These are phyloP conservation scores for Trichosporon sp. DNA, from an alignment of 1,284 basidiomycete species.

Conservation along the genomic window DNA sequence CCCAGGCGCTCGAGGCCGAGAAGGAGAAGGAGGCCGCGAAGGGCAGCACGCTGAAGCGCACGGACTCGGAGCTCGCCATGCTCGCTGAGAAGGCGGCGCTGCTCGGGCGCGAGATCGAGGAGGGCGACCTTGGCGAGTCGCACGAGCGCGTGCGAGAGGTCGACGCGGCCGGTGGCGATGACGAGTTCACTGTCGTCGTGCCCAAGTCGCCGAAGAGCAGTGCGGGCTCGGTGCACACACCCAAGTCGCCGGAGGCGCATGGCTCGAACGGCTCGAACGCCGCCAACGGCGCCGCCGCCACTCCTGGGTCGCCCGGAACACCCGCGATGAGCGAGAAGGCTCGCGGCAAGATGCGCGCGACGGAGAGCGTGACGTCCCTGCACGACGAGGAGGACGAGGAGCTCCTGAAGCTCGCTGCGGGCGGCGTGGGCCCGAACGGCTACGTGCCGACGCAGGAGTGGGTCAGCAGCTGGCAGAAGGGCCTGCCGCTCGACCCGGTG, in stretches of 20 bases:
- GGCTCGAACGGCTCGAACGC: neutral
- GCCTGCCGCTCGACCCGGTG: slow-evolving; percentile 70
- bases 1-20: slow-evolving; percentile 36
- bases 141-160: neutral
- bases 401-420: slow-evolving; percentile 61
- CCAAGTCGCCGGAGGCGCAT: neutral
- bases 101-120: slow-evolving; percentile 32
- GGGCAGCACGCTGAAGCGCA: slow-evolving; percentile 19
- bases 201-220: neutral
- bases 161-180: neutral
- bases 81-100: slow-evolving; percentile 45
- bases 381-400: slow-evolving; percentile 55
- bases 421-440: slow-evolving; percentile 73
- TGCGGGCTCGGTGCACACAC: neutral
- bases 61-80: slow-evolving; percentile 43
- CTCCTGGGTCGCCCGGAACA: slow-evolving; percentile 10
- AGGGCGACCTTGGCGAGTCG: slow-evolving; percentile 21
- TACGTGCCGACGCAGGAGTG: slow-evolving; percentile 93
- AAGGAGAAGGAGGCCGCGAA: slow-evolving; percentile 25
- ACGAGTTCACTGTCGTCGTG: slow-evolving; percentile 5
- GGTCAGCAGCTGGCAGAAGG: slow-evolving; percentile 58
- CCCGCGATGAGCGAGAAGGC: slow-evolving; percentile 68
- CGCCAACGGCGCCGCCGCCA: no score
- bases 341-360: slow-evolving; percentile 73
- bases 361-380: slow-evolving; percentile 47